These are phyloP conservation scores for Metschnikowia aberdeeniae DNA, from an alignment of 805 yeast genomes.

Conservation along the genomic window DNA sequence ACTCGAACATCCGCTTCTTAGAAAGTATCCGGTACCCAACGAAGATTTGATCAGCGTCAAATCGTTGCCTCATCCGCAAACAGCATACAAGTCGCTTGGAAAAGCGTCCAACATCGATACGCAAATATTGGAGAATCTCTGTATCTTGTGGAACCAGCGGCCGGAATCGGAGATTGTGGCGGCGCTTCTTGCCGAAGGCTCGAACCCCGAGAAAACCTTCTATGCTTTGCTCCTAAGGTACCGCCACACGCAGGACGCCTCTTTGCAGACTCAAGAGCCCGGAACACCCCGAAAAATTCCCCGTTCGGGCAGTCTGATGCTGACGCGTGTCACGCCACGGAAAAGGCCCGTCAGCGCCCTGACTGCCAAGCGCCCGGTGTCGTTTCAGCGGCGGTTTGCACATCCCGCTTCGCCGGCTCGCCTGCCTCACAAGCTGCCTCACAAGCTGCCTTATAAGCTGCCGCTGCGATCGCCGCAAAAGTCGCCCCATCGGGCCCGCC, in stretches of 20 bases:
- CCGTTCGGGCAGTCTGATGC: constrained; percentile 10
- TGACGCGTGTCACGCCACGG: constrained; percentile 12
- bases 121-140: constrained; percentile 51
- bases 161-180: constrained; percentile 36
- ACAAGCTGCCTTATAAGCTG: constrained; percentile 28
- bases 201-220: constrained; percentile 44
- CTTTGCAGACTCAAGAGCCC: constrained; percentile 11
- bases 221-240: constrained; percentile 43
- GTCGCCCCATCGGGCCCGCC: constrained; percentile 20
- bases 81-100: constrained; percentile 49
- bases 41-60: constrained; percentile 43
- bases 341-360: constrained; percentile 33
- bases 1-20: constrained; percentile 52
- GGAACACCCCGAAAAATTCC: constrained; percentile 14
- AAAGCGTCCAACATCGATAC: constrained; percentile 46
- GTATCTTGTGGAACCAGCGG: constrained; percentile 57
- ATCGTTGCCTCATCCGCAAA: constrained; percentile 52
- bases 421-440: constrained; percentile 14
- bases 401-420: constrained; percentile 14
- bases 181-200: constrained; percentile 35
- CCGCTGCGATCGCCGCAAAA: constrained; percentile 18
- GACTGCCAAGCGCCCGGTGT: constrained; percentile 34
- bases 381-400: constrained; percentile 38
- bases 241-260: constrained; percentile 36
- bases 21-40: constrained; percentile 47